Evolutionary conservation across 1,284 basidiomycete genomes (phyloP), one percentile per base, ranked within the genome.

Genomic region (Stygiomarasmius scandens): DNA sequence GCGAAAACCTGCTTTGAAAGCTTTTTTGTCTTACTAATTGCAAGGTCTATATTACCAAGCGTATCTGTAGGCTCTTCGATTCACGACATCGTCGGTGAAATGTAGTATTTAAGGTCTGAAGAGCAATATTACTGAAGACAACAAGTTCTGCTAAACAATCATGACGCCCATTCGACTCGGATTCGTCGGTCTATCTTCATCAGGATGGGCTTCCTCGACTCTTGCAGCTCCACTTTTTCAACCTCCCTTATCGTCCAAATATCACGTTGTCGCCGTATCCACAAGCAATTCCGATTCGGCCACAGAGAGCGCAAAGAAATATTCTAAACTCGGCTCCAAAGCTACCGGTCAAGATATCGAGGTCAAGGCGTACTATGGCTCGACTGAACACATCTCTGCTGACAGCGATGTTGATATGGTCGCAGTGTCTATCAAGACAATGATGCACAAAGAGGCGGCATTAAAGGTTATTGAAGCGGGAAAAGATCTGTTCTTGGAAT

Each of bases 401-500:
- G 73, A 76, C 55, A 65, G 69, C 2, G 69, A 74, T 23, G 65
- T 76, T 5, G 73, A 74, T 55, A 55, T 78, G 23, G 70, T 77
- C 25, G 70, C 66, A 1, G 68, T 76, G 8, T 53, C 69, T 2
- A 70, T 78, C 27, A 70, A 67, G 49, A 61, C 68, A 1, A 62
- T 65, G 3, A 19, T 55, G 1, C 74, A 75, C 59, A 64, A 63
- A 52, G 61, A 61, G 2, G 63, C 68, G 0, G 61, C 67, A n/a
- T 22, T 68, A 48, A 70, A 70, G n/a, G 71, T 66, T 1, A 70
- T 77, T 29, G 67, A 69, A 27, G 69, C 70, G 12, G 69, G 71
- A 16, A 77, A 77, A 61, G 61, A 69, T 49, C 47, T 76, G 32
- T 76, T 75, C 57, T 56, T 76, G 14, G 75, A 78, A 59, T 77